Base-by-base conservation (phyloP, 2,329 filamentous ascomycete genomes). In the Catunica adiposa region DNA sequence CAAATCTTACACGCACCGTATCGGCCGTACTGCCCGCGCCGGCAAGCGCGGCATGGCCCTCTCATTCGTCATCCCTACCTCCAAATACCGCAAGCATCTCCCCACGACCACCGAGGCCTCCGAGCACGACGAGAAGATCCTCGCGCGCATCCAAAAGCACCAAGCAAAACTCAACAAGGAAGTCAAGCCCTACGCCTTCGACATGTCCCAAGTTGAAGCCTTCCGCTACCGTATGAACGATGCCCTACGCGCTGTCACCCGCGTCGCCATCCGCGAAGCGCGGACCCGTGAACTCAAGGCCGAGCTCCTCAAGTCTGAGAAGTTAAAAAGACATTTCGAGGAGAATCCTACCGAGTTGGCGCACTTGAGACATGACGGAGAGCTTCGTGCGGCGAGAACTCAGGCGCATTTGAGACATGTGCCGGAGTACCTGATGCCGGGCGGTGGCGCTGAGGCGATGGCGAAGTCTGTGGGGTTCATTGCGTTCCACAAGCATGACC, bases 191-290 rank as follows among this genome's bases (percentile, higher is more conserved):
- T 98, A 95, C 71, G 82, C 84, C 63, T 96, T 98, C 65, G 89
- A 96, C 70, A 94, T 94, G 83, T 82, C 84, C 65, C 87, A 94
- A 64, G 82, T 98, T 22, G 89, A 96, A 61, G 86, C 86, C 2
- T 97, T 98, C 73, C 78, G 90, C 20, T 98, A 98, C 69, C 84
- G 92, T 61, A 88, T 95, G 79, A 86, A 87, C 54, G 92, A 97
- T 66, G 92, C 90, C 0, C 73, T 98, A 42, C 80, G 89, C 60
- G 84, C 89, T 0, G 89, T 98, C 1, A 98, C 92, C 8, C 82
- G 86, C 58, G 84, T 94, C 25, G 86, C 90, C 0, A 80, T 98
- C 47, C 84, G 90, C 61, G 89, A 96, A 71, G 90, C 92, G 2
- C 79, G 92, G 52, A 86, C 87, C 8, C 80, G 86, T 58, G 90